Conservation (phyloP, 2,329 filamentous ascomycete genomes). For the Clonostachys byssicola region DNA sequence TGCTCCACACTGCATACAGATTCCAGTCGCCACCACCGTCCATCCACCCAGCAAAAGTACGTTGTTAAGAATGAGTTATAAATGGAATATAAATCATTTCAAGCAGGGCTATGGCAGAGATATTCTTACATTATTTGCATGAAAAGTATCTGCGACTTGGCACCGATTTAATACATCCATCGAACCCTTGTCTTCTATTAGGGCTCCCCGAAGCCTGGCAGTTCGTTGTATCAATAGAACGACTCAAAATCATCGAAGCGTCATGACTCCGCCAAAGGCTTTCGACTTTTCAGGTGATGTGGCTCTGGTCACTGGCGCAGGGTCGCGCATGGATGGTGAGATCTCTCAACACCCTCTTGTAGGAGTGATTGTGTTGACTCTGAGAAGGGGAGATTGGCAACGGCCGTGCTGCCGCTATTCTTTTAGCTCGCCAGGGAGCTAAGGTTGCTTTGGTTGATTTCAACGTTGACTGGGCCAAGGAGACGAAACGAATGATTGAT, state of each 20-base stretch:
- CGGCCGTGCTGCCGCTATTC: constrained; percentile 45
- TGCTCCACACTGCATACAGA: too few relatives aligned
- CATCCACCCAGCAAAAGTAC: too few relatives aligned
- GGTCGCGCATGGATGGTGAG: constrained; percentile 14
- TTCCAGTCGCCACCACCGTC: too few relatives aligned
- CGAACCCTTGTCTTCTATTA: too few relatives aligned
- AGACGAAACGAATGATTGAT: constrained; percentile 48
- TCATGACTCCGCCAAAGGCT: background rate
- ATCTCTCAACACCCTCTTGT: background rate
- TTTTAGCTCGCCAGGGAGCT: constrained; percentile 49
- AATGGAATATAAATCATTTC: too few relatives aligned
- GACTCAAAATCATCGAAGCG: background rate
- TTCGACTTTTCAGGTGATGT: constrained; percentile 20
- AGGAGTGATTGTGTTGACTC: background rate
- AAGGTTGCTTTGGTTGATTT: constrained; percentile 51
- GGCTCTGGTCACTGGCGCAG: constrained; percentile 23
- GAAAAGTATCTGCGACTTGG: too few relatives aligned
- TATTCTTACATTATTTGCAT: too few relatives aligned
- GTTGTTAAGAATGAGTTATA: too few relatives aligned
- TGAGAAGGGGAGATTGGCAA: constrained; percentile 42
- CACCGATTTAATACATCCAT: too few relatives aligned
- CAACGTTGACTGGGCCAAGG: constrained; percentile 40
- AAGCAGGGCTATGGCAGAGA: too few relatives aligned
- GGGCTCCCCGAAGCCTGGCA: too few relatives aligned
- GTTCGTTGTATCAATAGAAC: too few relatives aligned